Conservation (phyloP, 2,329 filamentous ascomycete genomes). For the Trichoderma polysporum region DNA sequence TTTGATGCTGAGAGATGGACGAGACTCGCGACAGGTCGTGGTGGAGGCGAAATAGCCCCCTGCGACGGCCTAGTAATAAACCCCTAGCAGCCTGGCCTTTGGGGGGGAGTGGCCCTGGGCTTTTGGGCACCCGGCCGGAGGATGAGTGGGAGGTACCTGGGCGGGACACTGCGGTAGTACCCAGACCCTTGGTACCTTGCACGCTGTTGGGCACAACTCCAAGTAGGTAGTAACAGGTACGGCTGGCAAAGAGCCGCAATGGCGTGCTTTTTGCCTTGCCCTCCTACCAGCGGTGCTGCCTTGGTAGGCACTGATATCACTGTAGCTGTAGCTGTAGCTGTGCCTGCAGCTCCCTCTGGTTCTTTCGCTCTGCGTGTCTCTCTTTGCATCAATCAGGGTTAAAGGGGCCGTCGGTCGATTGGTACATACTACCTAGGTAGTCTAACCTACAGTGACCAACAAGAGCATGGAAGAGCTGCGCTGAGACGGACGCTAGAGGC, state of each 20-base stretch:
- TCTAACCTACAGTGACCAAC: neutral
- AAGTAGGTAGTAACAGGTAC: no score
- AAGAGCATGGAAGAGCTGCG: neutral
- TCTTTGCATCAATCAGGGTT: neutral
- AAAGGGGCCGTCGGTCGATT: neutral
- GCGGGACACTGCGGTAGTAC: neutral
- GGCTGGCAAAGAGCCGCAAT: neutral
- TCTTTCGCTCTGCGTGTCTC: neutral
- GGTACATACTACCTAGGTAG: neutral
- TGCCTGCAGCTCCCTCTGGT: neutral
- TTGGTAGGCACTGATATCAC: neutral
- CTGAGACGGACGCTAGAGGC: neutral
- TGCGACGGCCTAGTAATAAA: constrained; percentile 15
- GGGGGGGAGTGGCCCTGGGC: neutral
- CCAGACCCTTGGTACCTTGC: neutral
- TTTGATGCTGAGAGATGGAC: constrained; percentile 15
- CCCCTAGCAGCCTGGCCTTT: constrained; percentile 12
- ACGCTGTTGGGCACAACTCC: neutral
- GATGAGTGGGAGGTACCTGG: neutral
- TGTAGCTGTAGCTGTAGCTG: neutral
- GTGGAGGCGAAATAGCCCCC: constrained; percentile 18
- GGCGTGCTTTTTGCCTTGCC: neutral
- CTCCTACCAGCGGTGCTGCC: neutral
- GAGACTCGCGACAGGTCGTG: constrained; percentile 18
- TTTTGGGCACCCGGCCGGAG: constrained; percentile 4